Evolutionary conservation across 2,329 filamentous ascomycete species (phyloP).

Genomic region (Zalaria sp.): DNA sequence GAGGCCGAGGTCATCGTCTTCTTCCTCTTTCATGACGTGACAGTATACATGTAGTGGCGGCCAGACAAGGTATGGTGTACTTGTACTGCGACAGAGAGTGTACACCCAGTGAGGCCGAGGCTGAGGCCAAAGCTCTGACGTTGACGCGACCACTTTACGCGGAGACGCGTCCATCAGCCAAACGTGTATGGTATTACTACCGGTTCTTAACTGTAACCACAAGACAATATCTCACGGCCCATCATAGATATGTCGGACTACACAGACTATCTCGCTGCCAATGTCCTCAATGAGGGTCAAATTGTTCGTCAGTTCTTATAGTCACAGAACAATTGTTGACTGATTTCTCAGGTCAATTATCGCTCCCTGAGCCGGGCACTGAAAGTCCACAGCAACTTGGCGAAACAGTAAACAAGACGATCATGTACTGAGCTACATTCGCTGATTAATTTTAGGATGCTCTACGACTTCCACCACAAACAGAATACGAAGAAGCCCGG

Average conservation of each 20-base stretch:
- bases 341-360: slow-evolving; percentile 63
- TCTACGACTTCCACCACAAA: slow-evolving; percentile 68
- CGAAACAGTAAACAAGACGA: slow-evolving; percentile 59
- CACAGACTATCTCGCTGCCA: slow-evolving; percentile 58
- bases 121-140: no score
- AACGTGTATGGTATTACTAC: no score
- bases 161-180: no score
- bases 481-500: slow-evolving; percentile 63
- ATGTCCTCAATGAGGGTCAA: slow-evolving; percentile 61
- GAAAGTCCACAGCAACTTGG: slow-evolving; percentile 70
- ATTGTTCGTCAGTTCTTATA: slow-evolving; percentile 38
- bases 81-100: no score
- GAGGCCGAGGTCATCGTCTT: slow-evolving; percentile 32
- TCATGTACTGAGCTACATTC: not conserved
- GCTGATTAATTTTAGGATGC: slow-evolving; percentile 44
- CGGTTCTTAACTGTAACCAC: no score
- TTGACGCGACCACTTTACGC: no score
- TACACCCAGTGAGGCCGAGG: no score
- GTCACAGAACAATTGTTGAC: slow-evolving; percentile 1
- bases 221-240: no score
- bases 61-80: no score
- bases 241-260: slow-evolving; percentile 25
- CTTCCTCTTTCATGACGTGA: slow-evolving; percentile 21
- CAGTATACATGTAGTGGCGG: no score
- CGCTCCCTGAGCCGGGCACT: slow-evolving; percentile 68